These are phyloP conservation scores for Tuber borchii DNA, from an alignment of 495 filamentous ascomycete species.

Conservation along the genomic window DNA sequence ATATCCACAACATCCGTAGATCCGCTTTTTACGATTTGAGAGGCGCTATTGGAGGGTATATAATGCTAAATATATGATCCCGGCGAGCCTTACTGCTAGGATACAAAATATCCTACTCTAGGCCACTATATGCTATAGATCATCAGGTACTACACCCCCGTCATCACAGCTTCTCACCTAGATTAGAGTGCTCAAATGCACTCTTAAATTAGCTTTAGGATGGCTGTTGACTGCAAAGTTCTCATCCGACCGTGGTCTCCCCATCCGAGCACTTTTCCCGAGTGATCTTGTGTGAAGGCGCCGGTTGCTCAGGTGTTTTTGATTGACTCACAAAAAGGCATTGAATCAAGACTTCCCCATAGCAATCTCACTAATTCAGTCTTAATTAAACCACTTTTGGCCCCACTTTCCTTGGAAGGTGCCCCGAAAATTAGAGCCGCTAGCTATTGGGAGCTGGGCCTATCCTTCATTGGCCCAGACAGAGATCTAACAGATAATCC, in stretches of 20 bases:
- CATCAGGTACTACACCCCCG: background rate
- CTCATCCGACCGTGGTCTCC: background rate
- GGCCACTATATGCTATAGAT: background rate
- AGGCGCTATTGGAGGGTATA: background rate
- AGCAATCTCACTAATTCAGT: background rate
- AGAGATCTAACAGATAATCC: background rate
- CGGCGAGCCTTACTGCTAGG: background rate
- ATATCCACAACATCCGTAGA: background rate
- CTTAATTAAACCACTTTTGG: background rate
- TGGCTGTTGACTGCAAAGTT: background rate
- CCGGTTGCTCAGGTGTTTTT: background rate
- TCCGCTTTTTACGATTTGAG: background rate
- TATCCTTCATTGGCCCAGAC: background rate
- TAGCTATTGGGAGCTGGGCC: background rate
- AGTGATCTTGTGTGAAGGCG: background rate
- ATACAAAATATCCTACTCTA: background rate
- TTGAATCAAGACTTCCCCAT: background rate
- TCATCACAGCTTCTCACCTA: background rate
- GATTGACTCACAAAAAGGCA: background rate
- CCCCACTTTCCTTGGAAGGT: background rate
- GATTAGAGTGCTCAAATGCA: background rate
- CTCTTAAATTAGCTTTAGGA: background rate
- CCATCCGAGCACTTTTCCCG: background rate
- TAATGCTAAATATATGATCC: constrained; percentile 1
- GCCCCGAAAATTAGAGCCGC: background rate